Base-by-base conservation (phyloP, 2,329 filamentous ascomycete species). In the Emmonsia crescens region DNA sequence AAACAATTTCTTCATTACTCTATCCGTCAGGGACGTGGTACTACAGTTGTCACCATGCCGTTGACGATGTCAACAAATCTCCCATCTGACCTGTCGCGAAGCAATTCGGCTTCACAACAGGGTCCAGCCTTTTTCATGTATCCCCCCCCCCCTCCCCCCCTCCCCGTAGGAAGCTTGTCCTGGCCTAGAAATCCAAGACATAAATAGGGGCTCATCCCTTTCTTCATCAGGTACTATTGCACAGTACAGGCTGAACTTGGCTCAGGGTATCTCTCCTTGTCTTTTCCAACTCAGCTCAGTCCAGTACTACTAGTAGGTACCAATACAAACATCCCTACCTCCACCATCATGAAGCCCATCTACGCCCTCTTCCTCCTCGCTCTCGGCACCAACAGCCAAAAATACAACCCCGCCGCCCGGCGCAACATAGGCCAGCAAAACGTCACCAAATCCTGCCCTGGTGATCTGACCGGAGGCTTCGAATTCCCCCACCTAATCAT, bases 401-500 rank as follows among this genome's bases (percentile, higher is more conserved):
- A 10, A 21, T 63, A 52, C 57, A 51, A 51, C 24, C 12, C 24
- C 10, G 48, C 24, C 24, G 48, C n/a, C 48, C 48, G 21, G 24
- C 29, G 54, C 4, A 12, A 33, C 31, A 58, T 49, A 19, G 21
- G 58, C 21, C 46, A 31, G 9, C 12, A 5, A 9, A 48, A 55
- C 21, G 44, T 57, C 19, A n/a, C 14, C 14, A 51, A 59, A 10
- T 63, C 59, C 67, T 83, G 81, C 68, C 78, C 79, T 46, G 74
- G 77, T 40, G 69, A 77, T 51, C 72, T 83, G 5, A 69, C 73
- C 9, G 77, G 77, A 8, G 68, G 76, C 49, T 84, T 78, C 67
- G 76, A 83, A 69, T 85, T 77, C 72, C 85, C 85, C 10, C 82
- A 86, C 67, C 76, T 87, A 61, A 86, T 89, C 68, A 72, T 88